Percentiles rank a stretch among this genome's conserved stretches.
Evolutionary conservation across 1,284 basidiomycete genomes (phyloP).

Genomic region (Pyrrhoderma noxium): DNA sequence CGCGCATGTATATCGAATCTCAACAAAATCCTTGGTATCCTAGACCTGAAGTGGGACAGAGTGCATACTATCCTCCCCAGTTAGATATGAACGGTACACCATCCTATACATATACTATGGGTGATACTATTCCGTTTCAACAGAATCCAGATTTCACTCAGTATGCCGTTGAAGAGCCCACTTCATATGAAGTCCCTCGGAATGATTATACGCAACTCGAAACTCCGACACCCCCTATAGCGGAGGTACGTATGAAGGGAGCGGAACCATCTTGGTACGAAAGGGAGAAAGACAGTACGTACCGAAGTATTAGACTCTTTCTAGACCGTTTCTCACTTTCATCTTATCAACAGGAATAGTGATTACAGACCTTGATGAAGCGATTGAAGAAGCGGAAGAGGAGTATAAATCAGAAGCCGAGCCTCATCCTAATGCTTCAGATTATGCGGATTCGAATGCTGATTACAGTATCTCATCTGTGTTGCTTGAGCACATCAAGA

Average conservation of each 20-base stretch:
- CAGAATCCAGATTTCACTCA: constrained; percentile 1
- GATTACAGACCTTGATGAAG: constrained; percentile 17
- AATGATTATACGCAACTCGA: neutral
- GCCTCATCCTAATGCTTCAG: constrained; percentile 14
- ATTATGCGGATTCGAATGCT: constrained; percentile 16
- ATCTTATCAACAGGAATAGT: constrained; percentile 14
- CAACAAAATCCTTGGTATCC: neutral
- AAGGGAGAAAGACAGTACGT: constrained; percentile 17
- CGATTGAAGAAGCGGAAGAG: constrained; percentile 12
- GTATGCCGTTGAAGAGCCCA: constrained; percentile 16
- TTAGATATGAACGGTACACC: neutral
- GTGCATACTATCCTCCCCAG: neutral
- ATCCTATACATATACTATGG: constrained; percentile 7
- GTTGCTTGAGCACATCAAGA: constrained; percentile 17
- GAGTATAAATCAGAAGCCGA: constrained; percentile 18
- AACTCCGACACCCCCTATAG: neutral
- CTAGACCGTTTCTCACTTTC: no score
- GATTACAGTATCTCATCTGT: constrained; percentile 16
- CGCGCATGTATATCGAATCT: constrained; percentile 13
- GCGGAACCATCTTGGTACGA: constrained; percentile 18
- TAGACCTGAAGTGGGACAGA: neutral
- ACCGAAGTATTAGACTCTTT: neutral
- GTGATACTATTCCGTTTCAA: constrained; percentile 9
- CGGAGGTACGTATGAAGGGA: constrained; percentile 17
- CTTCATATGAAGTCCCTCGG: constrained; percentile 3